Evolutionary conservation across 2,329 filamentous ascomycete genomes (phyloP), one percentile per base, ranked within the genome.

Genomic region (Chrysoporthe deuterocubensis): DNA sequence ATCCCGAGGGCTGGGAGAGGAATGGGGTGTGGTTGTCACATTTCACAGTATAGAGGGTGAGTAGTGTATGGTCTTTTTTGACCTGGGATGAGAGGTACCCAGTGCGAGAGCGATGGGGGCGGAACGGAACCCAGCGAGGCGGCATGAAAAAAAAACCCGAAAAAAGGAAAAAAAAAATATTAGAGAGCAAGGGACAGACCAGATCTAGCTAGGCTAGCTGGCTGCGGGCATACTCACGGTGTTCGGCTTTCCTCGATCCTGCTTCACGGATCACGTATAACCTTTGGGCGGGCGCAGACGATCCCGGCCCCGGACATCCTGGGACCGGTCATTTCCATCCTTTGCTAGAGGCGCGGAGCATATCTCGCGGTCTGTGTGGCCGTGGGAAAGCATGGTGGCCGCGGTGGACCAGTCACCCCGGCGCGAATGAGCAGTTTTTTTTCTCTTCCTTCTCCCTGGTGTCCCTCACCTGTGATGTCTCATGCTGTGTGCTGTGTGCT

Each of bases 81-180:
- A 26, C 26, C 26, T 26, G 26, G 26, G 26, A 26, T 26, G 1
- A 26, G 26, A 26, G 26, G 26, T 2, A 26, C 26, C 26, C 26
- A 2, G 26, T 26, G 26, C 26, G 26, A 26, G 40, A 11, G 61
- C 7, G n/a, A 11, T 56, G 44, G 52, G 3, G 64, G 48, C 57
- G 60, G 16, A 32, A 61, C 54, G 54, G 46, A 61, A 52, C 44
- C 59, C 63, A 61, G 14, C 11, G n/a, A 44, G 11, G 26, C 11
- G 21, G 7, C 21, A 14, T 21, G 48, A 52, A 52, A 13, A 14
- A 16, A 13, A 26, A 42, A 9, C 13, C n/a, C 14, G 44, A 14
- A 26, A 54, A 18, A 32, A 32, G 4, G 16, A 32, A 13, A 54
- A 50, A 18, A 4, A 26, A 18, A 50, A 50, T 21, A n/a, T 16